Base-by-base conservation (phyloP, 192 early-diverging fungal species). In the Rhizoclosmatium sp. region DNA sequence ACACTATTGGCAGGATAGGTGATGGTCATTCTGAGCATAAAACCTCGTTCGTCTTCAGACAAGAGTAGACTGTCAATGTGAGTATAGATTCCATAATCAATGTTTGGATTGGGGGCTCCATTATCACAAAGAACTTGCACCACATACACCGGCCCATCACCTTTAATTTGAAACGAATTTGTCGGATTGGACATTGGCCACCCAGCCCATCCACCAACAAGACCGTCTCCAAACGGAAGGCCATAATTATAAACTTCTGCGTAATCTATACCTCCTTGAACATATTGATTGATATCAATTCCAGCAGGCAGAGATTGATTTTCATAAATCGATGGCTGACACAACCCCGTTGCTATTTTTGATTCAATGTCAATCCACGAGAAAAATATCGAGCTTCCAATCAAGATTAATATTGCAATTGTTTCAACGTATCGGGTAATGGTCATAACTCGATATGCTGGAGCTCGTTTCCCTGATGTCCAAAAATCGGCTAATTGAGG, bases 231-330 rank as follows among this genome's bases (percentile, higher is more conserved):
- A 31, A 78, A 42, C 49, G 76, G 65, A 7, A 78, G 9, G 9
- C 76, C 76, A 23, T 68, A 78, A 45, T 69, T 78, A 51, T 78
- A 78, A 59, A 76, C 66, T 31, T 47, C 66, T 40, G 65, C 66
- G 58, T 47, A 78, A 41, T 78, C 65, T n/a, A 68, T 54, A 69
- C 69, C 66, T 19, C 76, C 76, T 56, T 78, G 76, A 31, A 78
- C 12, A 21, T 23, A 78, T 7, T 69, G 45, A 19, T 61, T 2
- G 4, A 78, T 48, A 68, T 66, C 54, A 23, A 78, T 78, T 23
- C 76, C 76, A 21, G 31, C 4, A 4, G 76, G 76, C 31, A 78
- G 40, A 5, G n/a, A 40, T 44, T 64, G 39, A 3, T 44, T 23
- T 48, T 47, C 47, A 49, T 78, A 78, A 54, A 54, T 46, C 4